Base-by-base conservation (phyloP, 1,139 yeast species). In the Wickerhamomyces sp. region DNA sequence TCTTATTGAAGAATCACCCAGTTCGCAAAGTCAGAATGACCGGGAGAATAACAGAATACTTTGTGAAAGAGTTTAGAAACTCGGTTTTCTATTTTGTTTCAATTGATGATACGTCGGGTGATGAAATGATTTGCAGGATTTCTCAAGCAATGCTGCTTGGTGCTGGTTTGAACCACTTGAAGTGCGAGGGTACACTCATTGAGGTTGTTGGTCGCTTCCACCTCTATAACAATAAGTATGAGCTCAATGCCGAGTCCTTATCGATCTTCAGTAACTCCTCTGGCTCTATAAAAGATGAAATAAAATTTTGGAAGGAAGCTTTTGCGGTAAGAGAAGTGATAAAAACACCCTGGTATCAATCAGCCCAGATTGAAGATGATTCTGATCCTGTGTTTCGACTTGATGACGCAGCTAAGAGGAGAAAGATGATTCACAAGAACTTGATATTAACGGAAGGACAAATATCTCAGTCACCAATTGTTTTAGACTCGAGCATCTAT, bases 1-100 rank as follows among this genome's bases (percentile, higher is more conserved):
- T 63, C 1, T 39, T 71, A 51, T 47, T 66, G 10, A 56, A 58
- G 3, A 73, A 73, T 48, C 68, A 71, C 55, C 78, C 78, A 0
- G 44, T 72, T 1, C 50, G 52, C 27, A 50, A 46, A 8, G 54
- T 70, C 0, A 45, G 50, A 13, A 47, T 73, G 0, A 49, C 57
- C 32, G 78, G 76, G 0, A 57, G 62, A 29, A 52, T 73, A 3
- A 42, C 57, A 1, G 57, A 59, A 27, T 62, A 56, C 36, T 48
- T 42, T 11, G 33, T 48, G 7, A 54, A 46, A 39, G 50, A 53
- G 39, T 45, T 50, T 30, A 52, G 44, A 32, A 46, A 41, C 6
- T 33, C 41, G 4, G 34, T 27, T 3, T 39, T 37, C 11, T 54
- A 50, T 35, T 47, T 60, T 31, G 31, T 64, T 1, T 47, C 55